phyloP scores from a whole-genome alignment of 139 green algal species.

The Chlorella sorokiniana region DNA sequence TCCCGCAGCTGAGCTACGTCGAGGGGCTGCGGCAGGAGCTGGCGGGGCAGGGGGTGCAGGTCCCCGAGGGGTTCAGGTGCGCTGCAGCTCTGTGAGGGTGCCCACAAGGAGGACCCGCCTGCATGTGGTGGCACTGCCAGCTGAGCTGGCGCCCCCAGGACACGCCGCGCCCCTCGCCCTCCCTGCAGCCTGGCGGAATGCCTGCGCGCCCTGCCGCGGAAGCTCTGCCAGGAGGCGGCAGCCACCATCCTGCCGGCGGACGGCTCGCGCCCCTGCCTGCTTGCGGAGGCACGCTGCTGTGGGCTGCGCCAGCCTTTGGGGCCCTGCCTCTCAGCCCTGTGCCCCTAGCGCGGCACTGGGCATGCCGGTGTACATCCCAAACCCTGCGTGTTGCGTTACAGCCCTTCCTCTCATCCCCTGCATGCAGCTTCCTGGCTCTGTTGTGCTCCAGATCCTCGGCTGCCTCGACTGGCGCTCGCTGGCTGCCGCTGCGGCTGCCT shows the following conservation, averaged over 20 bases:
- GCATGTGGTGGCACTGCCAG: no score
- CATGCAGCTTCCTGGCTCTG: background rate
- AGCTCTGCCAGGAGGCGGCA: background rate
- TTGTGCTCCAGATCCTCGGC: constrained; percentile 7
- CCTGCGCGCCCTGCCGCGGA: constrained; percentile 17
- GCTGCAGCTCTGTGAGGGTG: background rate
- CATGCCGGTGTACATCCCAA: no score
- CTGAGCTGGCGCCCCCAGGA: no score
- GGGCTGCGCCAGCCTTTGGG: no score
- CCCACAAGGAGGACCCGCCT: no score
- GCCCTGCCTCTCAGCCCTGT: no score
- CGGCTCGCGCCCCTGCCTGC: constrained; percentile 5
- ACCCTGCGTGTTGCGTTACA: no score
- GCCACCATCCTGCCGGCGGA: background rate
- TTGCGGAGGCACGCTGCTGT: constrained; percentile 2
- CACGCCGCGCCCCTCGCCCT: background rate
- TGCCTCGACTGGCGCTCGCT: background rate
- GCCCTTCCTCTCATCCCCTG: background rate
- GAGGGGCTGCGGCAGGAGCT: background rate
- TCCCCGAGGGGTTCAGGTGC: background rate
- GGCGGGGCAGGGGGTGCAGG: background rate
- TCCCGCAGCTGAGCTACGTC: background rate
- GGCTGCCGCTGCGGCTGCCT: background rate
- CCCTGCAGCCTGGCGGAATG: constrained; percentile 36
- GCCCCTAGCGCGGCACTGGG: no score